Base-by-base conservation (phyloP, 345 rosid genomes). In the Brassica carinata region DNA sequence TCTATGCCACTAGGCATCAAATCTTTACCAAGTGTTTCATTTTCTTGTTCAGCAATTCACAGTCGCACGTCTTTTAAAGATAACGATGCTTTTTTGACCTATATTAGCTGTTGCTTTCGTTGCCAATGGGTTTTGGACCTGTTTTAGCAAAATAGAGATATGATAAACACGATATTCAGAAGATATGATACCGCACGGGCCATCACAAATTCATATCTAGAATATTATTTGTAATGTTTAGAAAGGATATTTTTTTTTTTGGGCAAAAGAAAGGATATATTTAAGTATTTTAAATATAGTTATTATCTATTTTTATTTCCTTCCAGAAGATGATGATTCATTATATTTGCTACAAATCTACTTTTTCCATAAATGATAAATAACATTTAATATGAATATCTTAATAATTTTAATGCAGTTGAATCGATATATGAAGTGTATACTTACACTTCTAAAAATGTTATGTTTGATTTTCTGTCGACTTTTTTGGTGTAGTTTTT, bases 11-110 rank as follows among this genome's bases (percentile, higher is more conserved):
- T 73, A 67, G 74, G 78, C 74, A 74, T 10, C 38, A 48, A 51
- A 51, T 62, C 43, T 59, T 61, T 8, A 72, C 77, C 73, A 79
- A 79, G 82, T 72, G 73, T 29, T 57, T 64, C 8, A 34, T 27
- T 63, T 72, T 38, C 10, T 55, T 72, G 48, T 55, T 78, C 45
- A 51, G 31, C 27, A 51, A 14, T 71, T 48, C 64, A 14, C 5
- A 53, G 48, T 64, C 77, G 17, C 77, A 79, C 67, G 77, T 55
- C 77, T 79, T 40, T 66, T 27, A 38, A 27, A 79, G 68, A 72
- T 66, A 38, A 18, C 62, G 29, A 65, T 40, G 34, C 5, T 18
- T 65, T 2, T 23, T 40, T 0, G 23, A 23, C 31, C 8, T 45
- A 29, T 29, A 64, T 31, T 17, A 58, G 40, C 38, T 33, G 76